Base-by-base conservation (phyloP, 2,329 filamentous ascomycete genomes). In the Stagonosporopsis chrysanthemi region DNA sequence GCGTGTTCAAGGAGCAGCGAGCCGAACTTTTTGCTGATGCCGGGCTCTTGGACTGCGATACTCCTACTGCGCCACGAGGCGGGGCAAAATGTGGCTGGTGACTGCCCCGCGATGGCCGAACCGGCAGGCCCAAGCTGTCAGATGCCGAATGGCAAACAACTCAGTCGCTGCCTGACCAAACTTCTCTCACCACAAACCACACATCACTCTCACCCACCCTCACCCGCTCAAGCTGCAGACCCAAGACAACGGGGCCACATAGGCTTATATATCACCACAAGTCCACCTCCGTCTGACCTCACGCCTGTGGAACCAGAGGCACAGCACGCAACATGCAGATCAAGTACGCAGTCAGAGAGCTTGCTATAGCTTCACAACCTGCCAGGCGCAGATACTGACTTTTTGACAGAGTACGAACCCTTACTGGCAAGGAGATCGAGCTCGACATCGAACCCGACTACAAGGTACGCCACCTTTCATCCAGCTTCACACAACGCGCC, bases 391-490 rank as follows among this genome's bases (percentile, higher is more conserved):
- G 8, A 17, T 7, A 43, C 68, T 69, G 46, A 72, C 52, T 31
- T 36, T 0, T n/a, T 14, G 1, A 41, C 48, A 99, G 94, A 84
- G 94, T 99, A 76, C 90, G 95, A 76, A 99, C 95, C 62, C 88
- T 99, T 64, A 98, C 95, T 64, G 95, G 95, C 75, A 98, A 98
- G 84, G 92, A 99, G 82, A 98, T 98, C 77, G 94, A 98, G 84
- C 88, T 99, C 71, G 93, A 98, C 75, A 96, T 99, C 76, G 95
- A 98, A 83, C 84, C 87, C 50, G 89, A 92, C 73, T 96, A 96
- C 85, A 97, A 93, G 86, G 93, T 96, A 80, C 68, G 74, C 49
- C 35, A 33, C 52, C 28, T n/a, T 39, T 9, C 31, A 6, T 33
- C 4, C 31, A 14, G 14, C 31, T 8, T 35, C 28, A 5, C 7